Base-by-base conservation (phyloP, 2,329 filamentous ascomycete species). In the Ceratocystis lukuohia region DNA sequence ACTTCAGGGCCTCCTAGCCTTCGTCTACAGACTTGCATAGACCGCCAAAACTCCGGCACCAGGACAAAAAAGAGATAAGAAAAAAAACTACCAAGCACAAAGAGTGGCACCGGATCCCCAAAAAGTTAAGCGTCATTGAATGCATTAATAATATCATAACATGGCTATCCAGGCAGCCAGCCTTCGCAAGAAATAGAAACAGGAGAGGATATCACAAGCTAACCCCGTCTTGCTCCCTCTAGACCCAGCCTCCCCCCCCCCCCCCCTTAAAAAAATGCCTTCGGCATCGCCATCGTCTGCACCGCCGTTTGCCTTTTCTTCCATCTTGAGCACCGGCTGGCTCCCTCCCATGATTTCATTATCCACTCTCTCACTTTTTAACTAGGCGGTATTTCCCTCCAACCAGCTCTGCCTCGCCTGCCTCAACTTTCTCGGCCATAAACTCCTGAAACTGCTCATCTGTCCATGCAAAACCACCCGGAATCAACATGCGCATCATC, bases 401-500 rank as follows among this genome's bases (percentile, higher is more conserved):
- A 67, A 73, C 79, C 71, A 86, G 80, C 75, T 91, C 88, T 72
- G 95, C 76, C 71, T 84, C 84, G 37, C 85, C 86, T 53, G 82
- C 84, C 5, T 79, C 78, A n/a, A 93, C 86, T 83, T 96, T 92
- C 68, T 88, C 84, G 7, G 78, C 83, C 67, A 97, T 76, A 73
- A 96, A 88, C 74, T 88, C 88, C 71, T 86, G 84, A 69, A 97
- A 77, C 76, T 97, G 92, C 73, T 96, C 92, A 72, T 89, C 89
- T 69, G 88, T 90, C 82, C 91, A 96, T 0, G 89, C 84, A 73
- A 96, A 96, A 1, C 91, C 92, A 12, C 91, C 91, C 0, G 89
- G 84, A 64, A 96, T 85, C 67, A 93, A 82, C 82, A 97, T 93
- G 76, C 90, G 91, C 80, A 99, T 82, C 90, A 97, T 96, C 87